Percentiles rank a stretch among this genome's conserved stretches.
phyloP scores from a whole-genome alignment of 352 stramenopile genomes.

The Blastocystis sp. region DNA sequence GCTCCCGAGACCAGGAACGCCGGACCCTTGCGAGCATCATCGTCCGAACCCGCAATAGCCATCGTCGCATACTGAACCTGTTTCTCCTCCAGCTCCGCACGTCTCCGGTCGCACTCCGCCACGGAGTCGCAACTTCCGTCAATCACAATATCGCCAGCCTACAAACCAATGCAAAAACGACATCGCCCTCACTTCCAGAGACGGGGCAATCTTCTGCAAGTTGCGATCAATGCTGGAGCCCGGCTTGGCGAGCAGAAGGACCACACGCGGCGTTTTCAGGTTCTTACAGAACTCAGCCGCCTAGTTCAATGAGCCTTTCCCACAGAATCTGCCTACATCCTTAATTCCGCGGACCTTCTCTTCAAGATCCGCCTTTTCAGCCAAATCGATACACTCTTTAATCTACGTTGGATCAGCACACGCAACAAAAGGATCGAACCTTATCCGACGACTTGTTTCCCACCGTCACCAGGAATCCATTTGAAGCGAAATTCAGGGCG shows the following conservation, averaged over 20 bases:
- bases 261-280: neutral
- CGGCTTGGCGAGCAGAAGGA: neutral
- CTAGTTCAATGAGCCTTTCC: neutral
- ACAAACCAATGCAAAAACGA: neutral
- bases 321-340: neutral
- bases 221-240: constrained; percentile 10
- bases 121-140: neutral
- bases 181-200: neutral
- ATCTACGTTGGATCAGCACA: neutral
- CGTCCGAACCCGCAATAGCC: constrained; percentile 2
- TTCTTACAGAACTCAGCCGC: neutral
- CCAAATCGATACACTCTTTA: constrained; percentile 31
- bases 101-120: neutral
- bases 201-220: neutral
- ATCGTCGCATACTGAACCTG: neutral
- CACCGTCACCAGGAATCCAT: constrained; percentile 1
- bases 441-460: constrained; percentile 49
- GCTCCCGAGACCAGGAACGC: neutral
- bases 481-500: constrained; percentile 26
- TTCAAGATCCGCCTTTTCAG: constrained; percentile 3
- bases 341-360: constrained; percentile 43
- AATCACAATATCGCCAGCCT: neutral
- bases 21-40: neutral
- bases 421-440: neutral
- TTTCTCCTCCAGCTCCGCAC: neutral